These are phyloP conservation scores for Phialophora macrospora DNA, from an alignment of 2,329 filamentous ascomycete genomes.

Conservation along the genomic window DNA sequence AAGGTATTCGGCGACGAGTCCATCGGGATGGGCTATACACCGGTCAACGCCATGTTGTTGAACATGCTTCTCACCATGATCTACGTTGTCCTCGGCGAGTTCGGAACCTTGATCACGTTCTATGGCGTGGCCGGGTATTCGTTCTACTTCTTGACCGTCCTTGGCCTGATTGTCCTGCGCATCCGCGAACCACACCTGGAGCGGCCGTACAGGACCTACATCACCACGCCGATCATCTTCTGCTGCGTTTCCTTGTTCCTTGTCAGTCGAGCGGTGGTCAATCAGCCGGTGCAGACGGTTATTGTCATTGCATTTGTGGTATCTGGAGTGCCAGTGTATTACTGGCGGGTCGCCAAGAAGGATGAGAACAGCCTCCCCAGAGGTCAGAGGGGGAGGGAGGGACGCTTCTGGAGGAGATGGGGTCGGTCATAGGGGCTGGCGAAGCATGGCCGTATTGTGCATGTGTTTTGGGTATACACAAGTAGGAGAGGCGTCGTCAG, in stretches of 20 bases:
- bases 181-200: conserved; percentile 87
- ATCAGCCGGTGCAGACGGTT: conserved; percentile 86
- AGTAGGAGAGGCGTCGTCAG: too few relatives aligned
- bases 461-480: conserved; percentile 4
- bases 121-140: conserved; percentile 97
- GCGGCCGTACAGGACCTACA: conserved; percentile 93
- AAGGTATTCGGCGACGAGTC: conserved; percentile 75
- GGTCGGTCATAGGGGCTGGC: conserved; percentile 31
- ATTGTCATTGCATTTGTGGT: conserved; percentile 84
- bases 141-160: conserved; percentile 94
- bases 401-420: conserved; percentile 50
- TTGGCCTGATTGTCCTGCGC: conserved; percentile 87
- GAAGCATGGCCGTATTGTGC: background rate
- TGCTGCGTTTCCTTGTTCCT: conserved; percentile 96
- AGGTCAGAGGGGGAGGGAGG: conserved; percentile 26
- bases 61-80: conserved; percentile 74
- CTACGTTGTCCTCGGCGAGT: conserved; percentile 88
- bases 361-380: conserved; percentile 48
- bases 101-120: conserved; percentile 89
- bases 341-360: conserved; percentile 76
- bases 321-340: conserved; percentile 84
- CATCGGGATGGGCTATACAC: conserved; percentile 85
- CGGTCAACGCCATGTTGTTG: conserved; percentile 86
- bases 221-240: conserved; percentile 94
- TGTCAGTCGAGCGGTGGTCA: conserved; percentile 84